phyloP scores from a whole-genome alignment of 345 rosid species.

The Aquilaria malaccensis region DNA sequence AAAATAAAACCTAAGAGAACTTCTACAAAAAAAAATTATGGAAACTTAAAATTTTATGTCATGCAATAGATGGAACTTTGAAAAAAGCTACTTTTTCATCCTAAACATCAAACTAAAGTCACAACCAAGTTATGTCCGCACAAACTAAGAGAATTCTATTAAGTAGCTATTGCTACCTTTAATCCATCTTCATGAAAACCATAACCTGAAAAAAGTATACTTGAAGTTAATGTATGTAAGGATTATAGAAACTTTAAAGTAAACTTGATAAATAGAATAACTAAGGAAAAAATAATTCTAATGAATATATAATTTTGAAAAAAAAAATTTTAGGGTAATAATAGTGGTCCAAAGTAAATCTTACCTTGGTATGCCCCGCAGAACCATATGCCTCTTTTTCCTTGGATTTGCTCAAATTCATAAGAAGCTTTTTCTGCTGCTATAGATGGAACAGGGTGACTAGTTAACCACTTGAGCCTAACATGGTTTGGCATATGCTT shows the following conservation, averaged over 20 bases:
- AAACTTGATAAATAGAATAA: too few species aligned
- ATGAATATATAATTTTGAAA: too few species aligned
- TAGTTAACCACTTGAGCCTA: conserved; percentile 74
- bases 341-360: conserved; percentile 1
- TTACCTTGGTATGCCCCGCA: conserved; percentile 91
- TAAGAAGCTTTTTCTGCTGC: conserved; percentile 76
- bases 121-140: too few species aligned
- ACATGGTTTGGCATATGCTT: conserved; percentile 47
- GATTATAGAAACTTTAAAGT: too few species aligned
- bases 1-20: too few species aligned
- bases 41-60: too few species aligned
- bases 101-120: too few species aligned
- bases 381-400: conserved; percentile 81
- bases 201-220: conserved; percentile 50
- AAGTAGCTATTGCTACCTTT: conserved; percentile 36
- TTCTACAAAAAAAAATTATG: too few species aligned
- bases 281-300: too few species aligned
- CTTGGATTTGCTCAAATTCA: conserved; percentile 70
- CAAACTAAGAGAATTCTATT: neutral
- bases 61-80: too few species aligned
- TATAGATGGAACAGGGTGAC: conserved; percentile 90
- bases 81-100: too few species aligned
- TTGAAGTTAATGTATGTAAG: neutral
- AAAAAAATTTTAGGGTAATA: too few species aligned
- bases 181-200: conserved; percentile 97